Evolutionary conservation across 495 filamentous ascomycete species (phyloP).

Genomic region (Talaromyces adpressus): DNA sequence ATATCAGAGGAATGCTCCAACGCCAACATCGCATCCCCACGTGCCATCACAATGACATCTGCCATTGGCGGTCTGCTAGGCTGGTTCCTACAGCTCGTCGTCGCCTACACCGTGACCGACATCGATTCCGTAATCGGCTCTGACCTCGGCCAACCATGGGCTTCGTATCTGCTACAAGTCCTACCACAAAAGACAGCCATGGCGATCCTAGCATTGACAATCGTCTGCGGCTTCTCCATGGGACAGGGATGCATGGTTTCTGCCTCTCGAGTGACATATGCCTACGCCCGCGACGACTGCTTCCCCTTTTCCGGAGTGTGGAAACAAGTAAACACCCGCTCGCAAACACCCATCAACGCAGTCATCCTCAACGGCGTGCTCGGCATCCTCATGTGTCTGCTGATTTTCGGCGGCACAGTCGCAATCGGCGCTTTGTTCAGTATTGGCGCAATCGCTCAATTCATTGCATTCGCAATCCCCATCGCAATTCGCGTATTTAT

Average conservation of each 20-base stretch:
- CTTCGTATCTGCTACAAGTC: constrained; percentile 65
- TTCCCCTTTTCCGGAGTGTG: constrained; percentile 60
- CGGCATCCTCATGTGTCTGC: constrained; percentile 56
- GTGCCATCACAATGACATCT: constrained; percentile 70
- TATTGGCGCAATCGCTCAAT: constrained; percentile 69
- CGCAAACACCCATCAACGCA: constrained; percentile 69
- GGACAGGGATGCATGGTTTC: constrained; percentile 81
- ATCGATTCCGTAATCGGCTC: constrained; percentile 55
- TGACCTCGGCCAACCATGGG: constrained; percentile 69
- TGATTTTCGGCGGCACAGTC: constrained; percentile 60
- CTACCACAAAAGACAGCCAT: constrained; percentile 60
- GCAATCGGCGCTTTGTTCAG: constrained; percentile 71
- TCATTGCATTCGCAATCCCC: constrained; percentile 67
- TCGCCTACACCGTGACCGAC: constrained; percentile 72
- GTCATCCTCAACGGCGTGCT: constrained; percentile 66
- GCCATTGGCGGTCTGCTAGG: constrained; percentile 61
- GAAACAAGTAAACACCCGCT: constrained; percentile 59
- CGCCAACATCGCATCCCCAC: constrained; percentile 64
- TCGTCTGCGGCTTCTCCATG: constrained; percentile 74
- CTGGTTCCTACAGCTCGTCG: constrained; percentile 70
- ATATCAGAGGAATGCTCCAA: constrained; percentile 73
- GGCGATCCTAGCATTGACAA: constrained; percentile 61
- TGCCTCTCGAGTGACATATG: constrained; percentile 70
- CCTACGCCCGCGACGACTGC: constrained; percentile 73
- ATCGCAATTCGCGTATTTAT: constrained; percentile 71